Conservation (phyloP, 768 basidiomycete species). For the Trametes cingulata region DNA sequence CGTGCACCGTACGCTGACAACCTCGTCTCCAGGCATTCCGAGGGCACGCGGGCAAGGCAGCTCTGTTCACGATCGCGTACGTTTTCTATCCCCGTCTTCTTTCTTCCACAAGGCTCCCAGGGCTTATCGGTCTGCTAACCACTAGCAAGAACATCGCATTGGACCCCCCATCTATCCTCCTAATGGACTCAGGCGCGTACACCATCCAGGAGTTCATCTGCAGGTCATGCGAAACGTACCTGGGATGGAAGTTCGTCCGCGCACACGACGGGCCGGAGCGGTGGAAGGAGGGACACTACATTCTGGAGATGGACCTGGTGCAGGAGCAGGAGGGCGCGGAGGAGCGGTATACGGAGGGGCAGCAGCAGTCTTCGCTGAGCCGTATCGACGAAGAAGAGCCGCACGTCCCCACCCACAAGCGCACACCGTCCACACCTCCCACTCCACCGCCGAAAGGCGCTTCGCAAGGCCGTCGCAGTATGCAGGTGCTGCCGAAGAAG, state of each 20-base stretch:
- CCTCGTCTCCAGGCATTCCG: conserved; percentile 42
- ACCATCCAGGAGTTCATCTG: conserved; percentile 60
- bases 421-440: conserved; percentile 14
- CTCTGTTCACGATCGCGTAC: conserved; percentile 57
- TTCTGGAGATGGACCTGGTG: conserved; percentile 50
- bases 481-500: conserved; percentile 27
- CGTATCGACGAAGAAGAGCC: conserved; percentile 36
- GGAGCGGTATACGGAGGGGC: conserved; percentile 37
- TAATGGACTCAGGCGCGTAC: conserved; percentile 66
- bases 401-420: conserved; percentile 26
- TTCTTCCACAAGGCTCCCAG: neutral
- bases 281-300: conserved; percentile 62
- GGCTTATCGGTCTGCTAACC: neutral
- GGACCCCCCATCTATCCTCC: conserved; percentile 48
- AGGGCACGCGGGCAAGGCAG: conserved; percentile 60
- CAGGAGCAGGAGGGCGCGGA: conserved; percentile 32
- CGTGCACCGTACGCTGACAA: neutral
- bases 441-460: conserved; percentile 14
- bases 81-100: conserved; percentile 24
- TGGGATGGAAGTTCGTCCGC: conserved; percentile 66
- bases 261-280: conserved; percentile 56
- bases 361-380: conserved; percentile 28
- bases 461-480: conserved; percentile 15
- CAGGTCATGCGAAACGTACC: conserved; percentile 47
- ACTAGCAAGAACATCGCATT: conserved; percentile 48